Base-by-base conservation (phyloP, 2,329 filamentous ascomycete genomes). In the Beauveria rudraprayagi region DNA sequence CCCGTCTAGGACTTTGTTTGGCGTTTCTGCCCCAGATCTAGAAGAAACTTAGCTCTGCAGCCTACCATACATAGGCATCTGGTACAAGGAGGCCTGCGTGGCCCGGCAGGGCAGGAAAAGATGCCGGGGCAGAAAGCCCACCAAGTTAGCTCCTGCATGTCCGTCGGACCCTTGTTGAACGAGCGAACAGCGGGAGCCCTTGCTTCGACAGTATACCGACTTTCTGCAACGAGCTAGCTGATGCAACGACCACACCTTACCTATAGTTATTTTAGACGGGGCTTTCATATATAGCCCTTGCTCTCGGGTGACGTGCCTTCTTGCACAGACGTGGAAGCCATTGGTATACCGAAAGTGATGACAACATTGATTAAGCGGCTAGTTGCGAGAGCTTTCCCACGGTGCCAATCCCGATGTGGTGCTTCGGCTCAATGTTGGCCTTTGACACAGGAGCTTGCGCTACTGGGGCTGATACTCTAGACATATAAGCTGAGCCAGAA, bases 1-100 rank as follows among this genome's bases (percentile, higher is more conserved):
- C 52, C 37, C 24, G 37, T 40, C 24, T n/a, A 44, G 47, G 47
- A 52, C 52, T 44, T 37, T 59, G 52, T 44, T 37, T 59, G 52
- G 56, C 56, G 56, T 59, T 59, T 59, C 56, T 59, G 56, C 56
- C 56, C 56, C 56, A 52, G 56, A 59, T 59, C 56, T 59, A 52
- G 47, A 59, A 59, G 37, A 44, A 59, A 52, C 24, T 52, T 59
- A 52, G 56, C 52, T 44, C 37, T 59, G 56, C 47, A 52, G 40
- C 52, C 52, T 28, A 17, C 37, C 24, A 24, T 22, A 30, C 24
- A 24, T 22, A 30, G 11, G 34, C 34, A 37, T 37, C 30, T 44
- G 52, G 52, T 40, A 40, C 22, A 53, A 22, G 52, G 10, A 55
- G 52, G 37, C 37, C 16, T 43, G 52, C 37, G 5, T 44, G 52